Percentiles rank a stretch among this genome's conserved stretches.
Evolutionary conservation across 225 moss, liverwort and hornwort species (phyloP).

Genomic region (Marchantia polymorpha): DNA sequence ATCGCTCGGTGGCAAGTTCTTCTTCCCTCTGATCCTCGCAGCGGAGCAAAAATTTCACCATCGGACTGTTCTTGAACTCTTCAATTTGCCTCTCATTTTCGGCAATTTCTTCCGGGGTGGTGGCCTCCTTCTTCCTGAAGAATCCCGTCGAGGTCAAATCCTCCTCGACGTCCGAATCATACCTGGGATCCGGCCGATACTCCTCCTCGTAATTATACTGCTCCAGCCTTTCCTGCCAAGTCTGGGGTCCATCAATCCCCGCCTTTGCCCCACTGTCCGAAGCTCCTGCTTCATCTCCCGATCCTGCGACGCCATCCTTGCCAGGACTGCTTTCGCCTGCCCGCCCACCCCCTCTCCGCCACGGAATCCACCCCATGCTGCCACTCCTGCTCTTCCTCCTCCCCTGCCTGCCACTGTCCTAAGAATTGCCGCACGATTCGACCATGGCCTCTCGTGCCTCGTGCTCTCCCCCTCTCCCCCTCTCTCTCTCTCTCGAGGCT

Average conservation of each 20-base stretch:
- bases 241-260: background rate
- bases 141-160: slow-evolving; percentile 50
- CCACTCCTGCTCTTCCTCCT: background rate
- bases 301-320: slow-evolving; percentile 11
- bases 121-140: slow-evolving; percentile 45
- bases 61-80: slow-evolving; percentile 51
- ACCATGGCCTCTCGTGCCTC: background rate
- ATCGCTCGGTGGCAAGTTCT: slow-evolving; percentile 41
- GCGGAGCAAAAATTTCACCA: slow-evolving; percentile 70
- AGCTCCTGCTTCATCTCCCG: background rate
- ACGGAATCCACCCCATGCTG: slow-evolving; percentile 43
- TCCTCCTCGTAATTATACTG: slow-evolving; percentile 40
- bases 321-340: slow-evolving; percentile 30
- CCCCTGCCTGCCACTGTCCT: background rate
- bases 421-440: background rate
- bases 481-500: too few relatives aligned
- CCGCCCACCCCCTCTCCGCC: slow-evolving; percentile 36
- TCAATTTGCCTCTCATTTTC: slow-evolving; percentile 54
- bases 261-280: background rate
- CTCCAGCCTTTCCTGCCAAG: slow-evolving; percentile 38
- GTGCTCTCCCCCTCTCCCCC: too few relatives aligned
- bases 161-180: slow-evolving; percentile 62
- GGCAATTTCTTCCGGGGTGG: slow-evolving; percentile 59
- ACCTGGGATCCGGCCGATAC: slow-evolving; percentile 57
- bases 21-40: slow-evolving; percentile 59